Evolutionary conservation across 176 grass and related monocot genomes (phyloP), one percentile per base, ranked within the genome.

Genomic region (Olyra latifolia): DNA sequence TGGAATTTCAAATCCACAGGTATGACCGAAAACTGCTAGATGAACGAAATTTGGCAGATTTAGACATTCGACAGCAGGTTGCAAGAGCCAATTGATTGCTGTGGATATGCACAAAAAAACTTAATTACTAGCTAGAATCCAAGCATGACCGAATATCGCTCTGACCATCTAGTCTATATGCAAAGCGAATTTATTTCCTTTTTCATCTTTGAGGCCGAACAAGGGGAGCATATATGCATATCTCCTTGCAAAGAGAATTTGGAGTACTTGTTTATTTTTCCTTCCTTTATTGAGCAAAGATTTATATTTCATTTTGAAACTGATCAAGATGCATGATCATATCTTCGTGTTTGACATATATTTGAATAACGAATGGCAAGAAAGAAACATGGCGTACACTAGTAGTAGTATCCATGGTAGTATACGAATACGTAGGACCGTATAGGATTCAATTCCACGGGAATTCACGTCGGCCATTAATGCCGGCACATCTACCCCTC

Each of bases 401-500:
- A 64, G 17, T 10, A 65, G 29, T 24, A 27, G 52, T 42, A 75
- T 63, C 24, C 8, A 12, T 24, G 22, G 66, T 23, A 2, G 32
- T 35, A 35, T 35, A 35, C 32, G 32, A 1, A 44, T 56, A 56
- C 15, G 40, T 30, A 49, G 68, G 25, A 24, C 16, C 16, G 7
- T 13, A 15, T 23, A 29, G 13, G 57, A 23, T 17, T 47, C 13
- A 72, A 50, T 82, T 48, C 28, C n/a, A 32, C 62, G 27, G 68
- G 80, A 20, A 72, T 50, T 72, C 28, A 69, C 25, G 32, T 60
- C 29, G 2, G 17, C 67, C 20, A 70, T 81, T 81, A 81, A 71
- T 61, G 79, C 2, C 52, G 40, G 46, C 32, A 35, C 74, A 10
- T 27, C 2, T 14, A 24, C 46, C 70, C 32, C 32, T 35, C 32